A percentile compares a stretch with the other conserved stretches of the same genome.
These are phyloP conservation scores for Ramichloridium luteum DNA, from an alignment of 2,329 filamentous ascomycete species.

Conservation along the genomic window DNA sequence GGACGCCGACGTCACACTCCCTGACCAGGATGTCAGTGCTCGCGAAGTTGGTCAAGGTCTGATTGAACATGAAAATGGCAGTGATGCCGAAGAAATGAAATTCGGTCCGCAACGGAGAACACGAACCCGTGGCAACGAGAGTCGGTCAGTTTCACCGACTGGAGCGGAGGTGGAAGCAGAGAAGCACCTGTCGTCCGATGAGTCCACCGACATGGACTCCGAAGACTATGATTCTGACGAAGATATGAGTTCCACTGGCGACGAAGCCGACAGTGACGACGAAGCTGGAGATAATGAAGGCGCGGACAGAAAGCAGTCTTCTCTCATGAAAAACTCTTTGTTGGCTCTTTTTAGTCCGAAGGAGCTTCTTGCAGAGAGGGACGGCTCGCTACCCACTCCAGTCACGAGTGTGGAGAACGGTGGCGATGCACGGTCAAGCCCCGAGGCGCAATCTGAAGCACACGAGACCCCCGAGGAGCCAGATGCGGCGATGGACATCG, in stretches of 20 bases:
- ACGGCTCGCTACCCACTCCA: slow-evolving; percentile 22
- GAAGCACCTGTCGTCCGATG: slow-evolving; percentile 25
- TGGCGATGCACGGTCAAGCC: slow-evolving; percentile 12
- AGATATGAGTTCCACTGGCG: slow-evolving; percentile 25
- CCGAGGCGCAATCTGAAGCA: slow-evolving; percentile 11
- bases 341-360: slow-evolving; percentile 20
- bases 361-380: slow-evolving; percentile 14
- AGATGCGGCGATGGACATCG: slow-evolving; percentile 4
- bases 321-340: slow-evolving; percentile 9
- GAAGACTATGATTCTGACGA: slow-evolving; percentile 25
- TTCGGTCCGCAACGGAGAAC: slow-evolving; percentile 1
- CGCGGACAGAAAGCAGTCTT: slow-evolving; percentile 15
- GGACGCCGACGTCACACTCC: background rate
- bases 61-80: slow-evolving; percentile 1
- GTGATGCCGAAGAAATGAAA: slow-evolving; percentile 3
- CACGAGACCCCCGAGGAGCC: slow-evolving; percentile 19
- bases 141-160: slow-evolving; percentile 3
- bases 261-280: slow-evolving; percentile 23
- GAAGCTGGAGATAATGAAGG: slow-evolving; percentile 10
- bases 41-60: no score
- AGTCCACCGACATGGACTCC: slow-evolving; percentile 27
- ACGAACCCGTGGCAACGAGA: slow-evolving; percentile 2
- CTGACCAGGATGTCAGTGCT: background rate
- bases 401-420: slow-evolving; percentile 22
- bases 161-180: slow-evolving; percentile 30